Evolutionary conservation across 495 filamentous ascomycete species (phyloP), one percentile per base, ranked within the genome.

Genomic region (Penicillium alfredii): DNA sequence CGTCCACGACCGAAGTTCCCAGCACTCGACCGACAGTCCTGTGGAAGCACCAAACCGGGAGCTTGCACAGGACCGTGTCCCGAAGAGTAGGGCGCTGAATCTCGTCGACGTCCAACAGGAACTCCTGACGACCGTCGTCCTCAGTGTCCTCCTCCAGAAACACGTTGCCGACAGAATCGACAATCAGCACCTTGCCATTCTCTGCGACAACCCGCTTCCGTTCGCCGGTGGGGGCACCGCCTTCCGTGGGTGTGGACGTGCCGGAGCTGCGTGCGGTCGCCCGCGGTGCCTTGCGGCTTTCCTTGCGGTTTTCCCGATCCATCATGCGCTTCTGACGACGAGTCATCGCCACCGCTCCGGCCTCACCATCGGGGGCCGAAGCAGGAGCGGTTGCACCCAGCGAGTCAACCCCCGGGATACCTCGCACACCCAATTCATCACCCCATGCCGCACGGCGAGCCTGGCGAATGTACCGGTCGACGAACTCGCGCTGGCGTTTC

Each of bases 121-220:
- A 93, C 55, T 97, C 88, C 33, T 81, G 73, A 8, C 71, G 74
- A 16, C 85, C 76, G 22, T 92, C 93, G 5, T 95, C 84, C 51
- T 90, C 88, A 18, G 82, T 82, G 47, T 84, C 79, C 44, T 94
- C 85, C 52, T 96, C 87, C 9, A 98, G 68, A 60, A 82, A 98
- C 15, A 98, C 92, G 54, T 93, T 87, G 5, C 92, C 92, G 11
- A 80, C 65, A 0, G 84, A 84, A 61, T 98, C 92, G 5, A 98
- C 92, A 42, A 98, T 82, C 24, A 97, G 60, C 0, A 92, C 72
- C 64, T 98, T 98, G 26, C 92, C 92, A 54, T 98, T 98, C 69
- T 94, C 83, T 2, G 88, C 89, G 16, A 88, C 74, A 12, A 97
- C 84, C 8, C 80, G 66, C 72, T 88, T 90, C 61, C 82, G 86